phyloP scores from a whole-genome alignment of 139 green algal genomes.

The Haematococcus sp. region DNA sequence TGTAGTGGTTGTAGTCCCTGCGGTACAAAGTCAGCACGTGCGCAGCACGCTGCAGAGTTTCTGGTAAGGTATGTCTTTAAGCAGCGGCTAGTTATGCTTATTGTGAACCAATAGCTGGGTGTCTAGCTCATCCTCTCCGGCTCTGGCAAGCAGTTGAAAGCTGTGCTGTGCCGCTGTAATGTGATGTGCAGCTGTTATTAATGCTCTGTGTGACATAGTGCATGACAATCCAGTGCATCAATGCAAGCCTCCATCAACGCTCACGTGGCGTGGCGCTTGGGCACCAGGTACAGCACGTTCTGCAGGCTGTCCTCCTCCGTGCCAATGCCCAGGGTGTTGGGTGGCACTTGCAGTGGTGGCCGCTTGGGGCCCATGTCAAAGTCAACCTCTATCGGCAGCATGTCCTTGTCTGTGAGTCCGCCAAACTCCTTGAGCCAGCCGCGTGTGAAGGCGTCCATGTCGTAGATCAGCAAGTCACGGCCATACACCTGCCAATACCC shows the following conservation, averaged over 20 bases:
- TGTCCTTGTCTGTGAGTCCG: background rate
- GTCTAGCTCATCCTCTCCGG: no score
- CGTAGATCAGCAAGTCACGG: constrained; percentile 67
- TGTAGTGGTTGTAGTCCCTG: constrained; percentile 32
- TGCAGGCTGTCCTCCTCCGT: constrained; percentile 49
- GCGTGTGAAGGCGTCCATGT: constrained; percentile 74
- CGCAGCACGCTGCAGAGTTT: no score
- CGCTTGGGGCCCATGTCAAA: constrained; percentile 41
- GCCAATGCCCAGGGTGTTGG: constrained; percentile 27
- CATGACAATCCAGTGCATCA: no score
- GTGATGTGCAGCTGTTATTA: no score
- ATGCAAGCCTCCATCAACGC: background rate
- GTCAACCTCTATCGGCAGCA: constrained; percentile 23
- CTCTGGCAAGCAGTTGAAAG: no score
- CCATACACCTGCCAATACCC: constrained; percentile 55
- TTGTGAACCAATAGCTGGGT: no score
- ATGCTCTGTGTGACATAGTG: no score
- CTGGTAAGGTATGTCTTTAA: no score
- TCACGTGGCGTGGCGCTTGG: constrained; percentile 11
- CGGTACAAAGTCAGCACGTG: background rate
- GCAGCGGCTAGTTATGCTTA: no score
- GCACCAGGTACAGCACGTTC: constrained; percentile 43
- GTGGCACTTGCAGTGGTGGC: constrained; percentile 20
- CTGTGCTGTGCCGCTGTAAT: no score
- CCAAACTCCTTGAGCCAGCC: constrained; percentile 40